Conservation (phyloP, 2,329 filamentous ascomycete genomes). For the Neospermospora avenae region DNA sequence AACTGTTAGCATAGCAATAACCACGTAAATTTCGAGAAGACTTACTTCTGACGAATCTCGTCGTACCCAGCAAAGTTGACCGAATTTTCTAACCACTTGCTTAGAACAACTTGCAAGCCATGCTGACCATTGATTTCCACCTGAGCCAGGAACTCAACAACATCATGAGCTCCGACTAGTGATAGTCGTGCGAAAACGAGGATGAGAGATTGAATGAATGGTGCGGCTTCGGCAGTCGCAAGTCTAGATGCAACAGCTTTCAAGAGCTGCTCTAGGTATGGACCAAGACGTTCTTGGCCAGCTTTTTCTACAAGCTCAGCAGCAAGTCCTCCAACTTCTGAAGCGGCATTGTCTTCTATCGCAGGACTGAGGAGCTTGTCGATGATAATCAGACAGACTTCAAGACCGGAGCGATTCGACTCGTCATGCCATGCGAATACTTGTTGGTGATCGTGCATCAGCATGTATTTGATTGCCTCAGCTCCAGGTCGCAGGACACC, state of each 20-base stretch:
- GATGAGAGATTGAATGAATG: slow-evolving; percentile 93
- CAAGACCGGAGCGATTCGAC: slow-evolving; percentile 75
- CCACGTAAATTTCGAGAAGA: slow-evolving; percentile 16
- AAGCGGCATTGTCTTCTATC: slow-evolving; percentile 89
- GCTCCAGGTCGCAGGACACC: slow-evolving; percentile 85
- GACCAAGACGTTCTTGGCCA: slow-evolving; percentile 84
- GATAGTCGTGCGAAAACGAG: slow-evolving; percentile 91
- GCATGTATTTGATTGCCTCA: slow-evolving; percentile 81
- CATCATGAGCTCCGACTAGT: slow-evolving; percentile 78
- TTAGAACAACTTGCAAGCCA: slow-evolving; percentile 83
- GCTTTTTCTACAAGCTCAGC: slow-evolving; percentile 95
- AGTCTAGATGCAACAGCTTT: slow-evolving; percentile 84
- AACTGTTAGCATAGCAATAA: slow-evolving; percentile 33
- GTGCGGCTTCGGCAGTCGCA: slow-evolving; percentile 75
- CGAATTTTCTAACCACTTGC: slow-evolving; percentile 97
- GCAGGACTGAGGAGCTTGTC: slow-evolving; percentile 80
- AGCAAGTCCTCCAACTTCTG: slow-evolving; percentile 92
- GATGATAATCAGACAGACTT: slow-evolving; percentile 87
- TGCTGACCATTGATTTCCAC: slow-evolving; percentile 76
- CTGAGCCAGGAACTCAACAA: slow-evolving; percentile 85
- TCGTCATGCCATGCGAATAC: slow-evolving; percentile 84
- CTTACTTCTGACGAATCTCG: slow-evolving; percentile 92
- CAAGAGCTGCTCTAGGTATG: slow-evolving; percentile 83
- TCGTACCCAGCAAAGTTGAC: slow-evolving; percentile 98
- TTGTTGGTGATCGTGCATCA: slow-evolving; percentile 86